These are phyloP conservation scores for Crithidia acanthocephali DNA, from an alignment of 208 protist genomes.

Conservation along the genomic window DNA sequence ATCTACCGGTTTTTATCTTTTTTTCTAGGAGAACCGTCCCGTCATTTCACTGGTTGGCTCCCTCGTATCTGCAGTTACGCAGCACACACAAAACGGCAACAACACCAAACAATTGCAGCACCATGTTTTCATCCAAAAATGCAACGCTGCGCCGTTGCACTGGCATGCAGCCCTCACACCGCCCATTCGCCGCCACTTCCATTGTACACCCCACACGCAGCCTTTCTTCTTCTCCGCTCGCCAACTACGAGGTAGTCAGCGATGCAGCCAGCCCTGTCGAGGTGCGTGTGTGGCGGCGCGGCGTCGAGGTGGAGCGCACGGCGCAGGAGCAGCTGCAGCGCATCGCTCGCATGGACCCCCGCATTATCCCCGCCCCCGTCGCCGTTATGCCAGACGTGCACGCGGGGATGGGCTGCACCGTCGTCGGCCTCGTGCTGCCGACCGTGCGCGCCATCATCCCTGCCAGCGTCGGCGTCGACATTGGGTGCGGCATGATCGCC, in stretches of 20 bases:
- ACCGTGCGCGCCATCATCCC: constrained; percentile 84
- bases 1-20: too few relatives aligned
- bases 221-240: neutral
- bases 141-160: neutral
- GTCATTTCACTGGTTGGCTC: too few relatives aligned
- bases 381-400: constrained; percentile 93
- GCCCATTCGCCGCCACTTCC: neutral
- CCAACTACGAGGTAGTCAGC: constrained; percentile 34
- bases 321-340: constrained; percentile 63
- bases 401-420: constrained; percentile 79
- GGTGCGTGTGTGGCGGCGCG: constrained; percentile 67
- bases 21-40: too few relatives aligned
- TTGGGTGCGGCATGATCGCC: constrained; percentile 93
- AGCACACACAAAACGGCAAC: too few relatives aligned
- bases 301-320: constrained; percentile 61
- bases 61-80: too few relatives aligned
- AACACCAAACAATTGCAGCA: too few relatives aligned
- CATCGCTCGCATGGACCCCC: constrained; percentile 49
- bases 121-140: neutral
- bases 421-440: constrained; percentile 90
- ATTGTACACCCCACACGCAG: neutral
- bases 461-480: constrained; percentile 88
- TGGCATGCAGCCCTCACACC: neutral
- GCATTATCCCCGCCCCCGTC: constrained; percentile 71
- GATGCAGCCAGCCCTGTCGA: constrained; percentile 39